Conservation (phyloP, 352 stramenopile species). For the Aphanomyces stellatus region DNA sequence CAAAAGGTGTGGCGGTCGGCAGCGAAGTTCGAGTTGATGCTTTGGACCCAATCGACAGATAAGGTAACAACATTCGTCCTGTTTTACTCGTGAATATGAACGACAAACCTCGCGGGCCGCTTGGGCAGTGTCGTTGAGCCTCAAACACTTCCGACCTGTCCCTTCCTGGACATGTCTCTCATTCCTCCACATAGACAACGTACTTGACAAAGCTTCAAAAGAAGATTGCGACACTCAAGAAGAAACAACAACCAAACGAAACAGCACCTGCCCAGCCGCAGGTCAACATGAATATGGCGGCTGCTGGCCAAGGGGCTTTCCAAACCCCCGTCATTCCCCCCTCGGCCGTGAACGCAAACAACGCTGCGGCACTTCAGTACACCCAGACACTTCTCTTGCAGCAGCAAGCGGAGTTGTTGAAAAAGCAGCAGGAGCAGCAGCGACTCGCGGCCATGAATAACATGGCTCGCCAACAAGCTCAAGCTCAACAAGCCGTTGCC, state of each 20-base stretch:
- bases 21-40: conserved; percentile 81
- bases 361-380: conserved; percentile 21
- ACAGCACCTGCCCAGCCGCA: neutral
- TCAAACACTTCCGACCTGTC: neutral
- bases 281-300: conserved; percentile 21
- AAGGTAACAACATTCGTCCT: neutral
- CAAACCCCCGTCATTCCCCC: neutral
- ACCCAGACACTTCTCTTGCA: conserved; percentile 28
- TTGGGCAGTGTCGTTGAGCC: too few relatives aligned
- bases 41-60: conserved; percentile 40
- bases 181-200: conserved; percentile 32
- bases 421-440: conserved; percentile 40
- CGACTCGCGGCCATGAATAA: neutral
- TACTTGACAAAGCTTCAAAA: conserved; percentile 80
- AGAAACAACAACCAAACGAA: conserved; percentile 32
- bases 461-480: conserved; percentile 9
- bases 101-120: too few relatives aligned
- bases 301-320: conserved; percentile 13
- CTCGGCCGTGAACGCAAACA: conserved; percentile 25
- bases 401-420: conserved; percentile 40
- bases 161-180: conserved; percentile 11
- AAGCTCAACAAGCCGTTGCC: conserved; percentile 24
- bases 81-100: neutral
- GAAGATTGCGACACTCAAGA: conserved; percentile 75
- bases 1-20: conserved; percentile 80